These are phyloP conservation scores for Xylaria curta DNA, from an alignment of 495 filamentous ascomycete genomes.

Conservation along the genomic window DNA sequence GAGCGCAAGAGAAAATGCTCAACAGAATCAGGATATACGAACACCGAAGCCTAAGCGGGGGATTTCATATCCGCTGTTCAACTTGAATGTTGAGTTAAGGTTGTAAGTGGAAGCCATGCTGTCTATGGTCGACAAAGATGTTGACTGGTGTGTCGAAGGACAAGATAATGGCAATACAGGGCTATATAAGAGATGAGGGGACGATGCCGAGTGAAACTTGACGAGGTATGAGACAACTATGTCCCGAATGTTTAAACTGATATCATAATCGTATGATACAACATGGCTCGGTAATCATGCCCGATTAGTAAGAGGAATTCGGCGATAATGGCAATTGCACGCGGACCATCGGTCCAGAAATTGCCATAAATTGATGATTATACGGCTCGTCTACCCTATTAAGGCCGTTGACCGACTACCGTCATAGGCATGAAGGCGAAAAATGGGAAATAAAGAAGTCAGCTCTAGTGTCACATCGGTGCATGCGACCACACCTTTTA, in stretches of 20 bases:
- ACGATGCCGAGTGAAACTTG: not conserved
- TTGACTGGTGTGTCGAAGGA: not conserved
- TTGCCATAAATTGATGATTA: not conserved
- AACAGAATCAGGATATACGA: constrained; percentile 41
- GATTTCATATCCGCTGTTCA: constrained; percentile 81
- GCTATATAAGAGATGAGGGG: not conserved
- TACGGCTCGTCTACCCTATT: not conserved
- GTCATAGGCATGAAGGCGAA: not conserved
- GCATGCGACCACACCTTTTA: not conserved
- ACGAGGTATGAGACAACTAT: not conserved
- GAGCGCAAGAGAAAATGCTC: not conserved
- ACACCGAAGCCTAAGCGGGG: constrained; percentile 77
- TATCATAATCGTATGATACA: not conserved
- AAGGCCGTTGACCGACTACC: not conserved
- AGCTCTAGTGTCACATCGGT: not conserved
- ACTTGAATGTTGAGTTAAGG: constrained; percentile 68
- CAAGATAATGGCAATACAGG: not conserved
- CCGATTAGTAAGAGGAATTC: constrained; percentile 1
- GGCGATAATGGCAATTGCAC: not conserved
- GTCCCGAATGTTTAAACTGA: not conserved
- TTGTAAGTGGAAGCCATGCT: constrained; percentile 62
- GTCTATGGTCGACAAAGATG: not conserved
- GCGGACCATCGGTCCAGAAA: not conserved
- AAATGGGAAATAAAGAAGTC: not conserved
- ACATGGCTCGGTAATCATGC: not conserved